Evolutionary conservation across 352 stramenopile genomes (phyloP), one percentile per base, ranked within the genome.

Genomic region (Pythium myriotylum): DNA sequence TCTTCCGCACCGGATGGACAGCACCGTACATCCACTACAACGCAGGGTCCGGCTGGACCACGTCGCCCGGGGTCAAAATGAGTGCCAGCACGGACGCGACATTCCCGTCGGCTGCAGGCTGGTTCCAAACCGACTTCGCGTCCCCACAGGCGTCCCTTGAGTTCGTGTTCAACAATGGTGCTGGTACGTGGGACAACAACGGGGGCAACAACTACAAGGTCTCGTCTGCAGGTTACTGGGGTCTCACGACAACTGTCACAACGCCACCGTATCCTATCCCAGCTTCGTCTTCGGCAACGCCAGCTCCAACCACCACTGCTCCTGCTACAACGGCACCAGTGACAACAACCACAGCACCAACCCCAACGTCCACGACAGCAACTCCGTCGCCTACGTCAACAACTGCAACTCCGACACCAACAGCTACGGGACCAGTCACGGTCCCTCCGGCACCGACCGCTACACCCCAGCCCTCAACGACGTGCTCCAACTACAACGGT

Each of bases 1-100:
- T 73, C 72, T 85, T 74, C 46, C 78, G 74, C 16, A 75, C 76
- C 2, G 68, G 63, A 6, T 87, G 78, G 78, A 66, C 75, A 6
- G 27, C 64, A 0, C 68, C 78, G 12, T 62, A 76, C 69, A 82
- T 85, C 42, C 67, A 87, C 60, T 87, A 80, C 73, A 81, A 72
- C 42, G 33, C 65, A 2, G 74, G 75, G 16, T 65, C 60, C 5
- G 66, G 61, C 7, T 81, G 72, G 65, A 75, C 63, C n/a, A 72
- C 65, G 6, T 74, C 66, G 5, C 73, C 73, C 13, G 70, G 69
- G 12, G 10, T 58, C 26, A 57, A 53, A 51, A 62, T 87, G 73
- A 51, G 23, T 2, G 43, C 62, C 27, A 83, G 72, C 33, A 65
- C 59, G 5, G 61, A 74, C 9, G 62, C 62, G 37, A 69, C 76